These are phyloP conservation scores for Mercurialis annua DNA, from an alignment of 345 rosid genomes.

Conservation along the genomic window DNA sequence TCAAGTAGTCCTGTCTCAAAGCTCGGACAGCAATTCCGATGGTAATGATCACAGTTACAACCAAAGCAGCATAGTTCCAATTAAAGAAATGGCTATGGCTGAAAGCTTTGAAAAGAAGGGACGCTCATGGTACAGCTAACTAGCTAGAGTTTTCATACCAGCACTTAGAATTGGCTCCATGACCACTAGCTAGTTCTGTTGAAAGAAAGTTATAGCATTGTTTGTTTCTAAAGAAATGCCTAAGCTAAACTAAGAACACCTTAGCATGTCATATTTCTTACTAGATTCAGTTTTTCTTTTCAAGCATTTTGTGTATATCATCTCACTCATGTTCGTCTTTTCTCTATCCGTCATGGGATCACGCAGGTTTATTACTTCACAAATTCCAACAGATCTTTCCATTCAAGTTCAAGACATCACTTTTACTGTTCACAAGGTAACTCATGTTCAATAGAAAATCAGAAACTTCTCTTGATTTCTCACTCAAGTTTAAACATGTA, in stretches of 20 bases:
- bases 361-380: conserved; percentile 62
- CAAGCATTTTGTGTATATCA: neutral
- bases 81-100: conserved; percentile 36
- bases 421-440: conserved; percentile 78
- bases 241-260: neutral
- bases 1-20: conserved; percentile 23
- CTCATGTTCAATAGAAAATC: conserved; percentile 4
- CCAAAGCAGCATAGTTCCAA: conserved; percentile 50
- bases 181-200: neutral
- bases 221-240: conserved; percentile 5
- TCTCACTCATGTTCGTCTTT: neutral
- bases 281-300: neutral
- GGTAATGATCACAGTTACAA: conserved; percentile 26
- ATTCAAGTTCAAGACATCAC: conserved; percentile 59
- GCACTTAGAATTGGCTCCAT: neutral
- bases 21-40: conserved; percentile 36
- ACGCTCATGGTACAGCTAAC: conserved; percentile 49
- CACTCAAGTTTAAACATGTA: neutral
- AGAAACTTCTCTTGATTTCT: neutral
- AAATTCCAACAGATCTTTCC: conserved; percentile 61
- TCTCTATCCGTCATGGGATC: conserved; percentile 11
- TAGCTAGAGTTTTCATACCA: conserved; percentile 1
- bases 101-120: conserved; percentile 47
- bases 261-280: neutral
- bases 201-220: neutral